Evolutionary conservation across 176 grass and related monocot species (phyloP), one percentile per base, ranked within the genome.

Genomic region (Luzula sylvatica): DNA sequence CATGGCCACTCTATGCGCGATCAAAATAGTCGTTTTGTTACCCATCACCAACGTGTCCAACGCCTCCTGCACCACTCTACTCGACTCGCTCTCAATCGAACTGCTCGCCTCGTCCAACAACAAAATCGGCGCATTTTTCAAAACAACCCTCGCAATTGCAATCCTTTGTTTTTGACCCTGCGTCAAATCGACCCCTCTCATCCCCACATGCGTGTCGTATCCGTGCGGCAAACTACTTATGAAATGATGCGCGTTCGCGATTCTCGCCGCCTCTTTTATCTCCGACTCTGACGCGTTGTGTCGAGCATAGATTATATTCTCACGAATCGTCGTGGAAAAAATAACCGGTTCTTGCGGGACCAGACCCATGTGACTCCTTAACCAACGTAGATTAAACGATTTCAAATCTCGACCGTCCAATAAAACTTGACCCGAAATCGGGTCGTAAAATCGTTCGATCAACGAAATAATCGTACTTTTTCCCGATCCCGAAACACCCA

Each of bases 391-490:
- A 56, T 98, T 98, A 66, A 92, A 98, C 53, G 65, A 78, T 39
- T 90, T 90, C 56, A 98, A 60, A 80, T 98, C 93, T 54, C 93
- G 78, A 20, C 93, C 93, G 82, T 98, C 93, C 58, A 98, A 70
- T 62, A 98, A 65, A 83, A 98, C 78, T 77, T 98, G 93, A 12
- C 93, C 93, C 74, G 86, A 71, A 48, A 78, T 48, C 46, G 93
- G 81, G 30, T 92, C 93, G 66, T 98, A 98, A 66, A 98, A 98
- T 76, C 93, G 79, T 65, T 90, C 78, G 0, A 98, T 90, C 59
- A 98, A 83, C 59, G 93, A 98, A 41, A 98, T 90, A 29, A 98
- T 82, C 5, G 93, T 98, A 75, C 93, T 98, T 69, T 98, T 98
- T 38, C 86, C 86, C 42, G 93, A 98, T 51, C 93, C 93, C 53